phyloP scores from a whole-genome alignment of 2,329 filamentous ascomycete genomes.

The Chrysoporthe cubensis region DNA sequence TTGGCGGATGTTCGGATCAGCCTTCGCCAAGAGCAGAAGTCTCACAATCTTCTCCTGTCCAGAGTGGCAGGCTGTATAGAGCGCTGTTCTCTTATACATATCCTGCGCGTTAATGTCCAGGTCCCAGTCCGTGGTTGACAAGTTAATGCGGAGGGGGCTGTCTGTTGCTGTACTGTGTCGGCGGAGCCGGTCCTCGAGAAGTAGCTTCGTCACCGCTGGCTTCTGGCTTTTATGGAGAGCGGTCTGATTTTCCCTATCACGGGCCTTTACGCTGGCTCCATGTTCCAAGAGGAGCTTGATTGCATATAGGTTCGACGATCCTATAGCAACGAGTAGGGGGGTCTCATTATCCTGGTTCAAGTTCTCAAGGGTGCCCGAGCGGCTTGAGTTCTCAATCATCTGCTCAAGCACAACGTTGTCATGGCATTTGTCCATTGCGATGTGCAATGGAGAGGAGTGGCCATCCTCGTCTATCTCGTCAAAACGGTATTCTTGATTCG shows the following conservation, averaged over 20 bases:
- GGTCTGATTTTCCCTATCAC: conserved; percentile 9
- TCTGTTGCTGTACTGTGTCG: conserved; percentile 6
- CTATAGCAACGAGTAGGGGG: conserved; percentile 14
- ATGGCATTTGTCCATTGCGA: conserved; percentile 13
- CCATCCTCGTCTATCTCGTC: conserved; percentile 12
- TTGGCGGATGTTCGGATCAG: conserved; percentile 12
- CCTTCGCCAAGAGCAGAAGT: conserved; percentile 19
- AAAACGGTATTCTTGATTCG: conserved; percentile 3
- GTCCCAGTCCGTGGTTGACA: not conserved
- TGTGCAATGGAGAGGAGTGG: conserved; percentile 17
- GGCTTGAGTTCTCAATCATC: conserved; percentile 18
- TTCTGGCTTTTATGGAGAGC: conserved; percentile 18
- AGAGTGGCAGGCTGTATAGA: conserved; percentile 17
- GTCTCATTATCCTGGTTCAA: conserved; percentile 10
- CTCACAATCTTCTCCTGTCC: conserved; percentile 11
- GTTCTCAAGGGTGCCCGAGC: conserved; percentile 11
- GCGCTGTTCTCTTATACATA: conserved; percentile 11
- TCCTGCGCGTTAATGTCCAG: conserved; percentile 24
- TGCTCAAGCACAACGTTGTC: conserved; percentile 13
- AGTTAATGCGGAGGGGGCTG: not conserved
- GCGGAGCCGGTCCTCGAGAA: conserved; percentile 9
- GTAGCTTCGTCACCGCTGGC: not conserved
- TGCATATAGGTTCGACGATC: conserved; percentile 6
- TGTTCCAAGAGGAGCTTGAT: conserved; percentile 11
- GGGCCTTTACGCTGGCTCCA: conserved; percentile 12